Conservation (phyloP, 148 eudicot genomes). For the Camellia granthamiana region DNA sequence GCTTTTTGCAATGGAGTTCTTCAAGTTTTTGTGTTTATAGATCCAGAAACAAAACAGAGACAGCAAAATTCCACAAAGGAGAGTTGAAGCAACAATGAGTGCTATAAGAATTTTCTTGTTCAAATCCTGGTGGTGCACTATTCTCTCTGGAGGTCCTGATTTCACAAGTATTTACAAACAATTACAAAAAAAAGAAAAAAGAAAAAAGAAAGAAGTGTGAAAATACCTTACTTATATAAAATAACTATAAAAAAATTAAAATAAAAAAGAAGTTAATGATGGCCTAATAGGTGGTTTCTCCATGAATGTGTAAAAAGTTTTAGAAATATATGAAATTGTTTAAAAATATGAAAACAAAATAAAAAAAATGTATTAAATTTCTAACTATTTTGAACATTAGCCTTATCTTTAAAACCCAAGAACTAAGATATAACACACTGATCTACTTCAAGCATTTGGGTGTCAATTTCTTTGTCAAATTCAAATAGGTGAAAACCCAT, state of each 20-base stretch:
- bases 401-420: too few relatives aligned
- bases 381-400: too few relatives aligned
- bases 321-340: too few relatives aligned
- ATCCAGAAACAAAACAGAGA: constrained; percentile 34
- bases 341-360: too few relatives aligned
- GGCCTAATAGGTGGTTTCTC: too few relatives aligned
- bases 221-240: too few relatives aligned
- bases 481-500: neutral
- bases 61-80: constrained; percentile 41
- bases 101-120: constrained; percentile 45
- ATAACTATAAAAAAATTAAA: too few relatives aligned
- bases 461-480: neutral
- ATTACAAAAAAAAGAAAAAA: neutral
- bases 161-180: neutral
- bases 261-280: too few relatives aligned
- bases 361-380: too few relatives aligned
- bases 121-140: constrained; percentile 40
- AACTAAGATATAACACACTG: neutral
- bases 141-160: constrained; percentile 29
- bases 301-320: too few relatives aligned
- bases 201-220: too few relatives aligned
- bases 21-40: constrained; percentile 30
- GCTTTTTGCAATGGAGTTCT: constrained; percentile 23
- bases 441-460: neutral
- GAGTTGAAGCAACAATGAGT: constrained; percentile 40